These are phyloP conservation scores for Persicaria maculosa DNA, from an alignment of 148 eudicot genomes.

Conservation along the genomic window DNA sequence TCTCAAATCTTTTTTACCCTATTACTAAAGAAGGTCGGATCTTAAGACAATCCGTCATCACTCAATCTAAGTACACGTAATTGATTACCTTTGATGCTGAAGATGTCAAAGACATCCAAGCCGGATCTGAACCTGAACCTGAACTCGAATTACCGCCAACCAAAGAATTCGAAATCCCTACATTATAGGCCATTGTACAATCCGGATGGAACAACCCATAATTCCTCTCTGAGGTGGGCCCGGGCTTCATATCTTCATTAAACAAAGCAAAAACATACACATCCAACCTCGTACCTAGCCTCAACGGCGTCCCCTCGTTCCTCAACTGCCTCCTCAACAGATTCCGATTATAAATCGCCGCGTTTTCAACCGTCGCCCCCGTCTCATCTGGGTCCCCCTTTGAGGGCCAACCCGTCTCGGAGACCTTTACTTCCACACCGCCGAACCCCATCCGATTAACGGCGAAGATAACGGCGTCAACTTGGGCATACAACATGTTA, in stretches of 20 bases:
- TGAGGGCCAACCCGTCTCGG: constrained; percentile 93
- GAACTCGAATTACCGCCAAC: constrained; percentile 27
- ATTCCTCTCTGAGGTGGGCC: constrained; percentile 75
- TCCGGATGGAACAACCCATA: constrained; percentile 75
- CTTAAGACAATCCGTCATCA: neutral
- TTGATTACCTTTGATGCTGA: constrained; percentile 39
- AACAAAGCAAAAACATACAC: constrained; percentile 70
- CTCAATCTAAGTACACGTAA: too few relatives aligned
- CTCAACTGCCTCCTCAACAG: constrained; percentile 49
- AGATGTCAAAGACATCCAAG: constrained; percentile 54
- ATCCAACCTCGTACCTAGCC: constrained; percentile 48
- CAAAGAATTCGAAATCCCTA: constrained; percentile 35
- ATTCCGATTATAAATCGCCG: constrained; percentile 60
- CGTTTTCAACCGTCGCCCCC: constrained; percentile 56
- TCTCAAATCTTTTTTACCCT: neutral
- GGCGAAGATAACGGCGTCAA: constrained; percentile 65
- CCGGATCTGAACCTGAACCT: constrained; percentile 31
- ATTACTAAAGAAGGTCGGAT: neutral
- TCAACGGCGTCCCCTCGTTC: constrained; percentile 68
- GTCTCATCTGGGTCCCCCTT: constrained; percentile 52
- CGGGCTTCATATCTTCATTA: constrained; percentile 81
- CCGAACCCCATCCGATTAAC: constrained; percentile 47
- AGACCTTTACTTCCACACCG: constrained; percentile 59
- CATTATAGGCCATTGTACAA: constrained; percentile 62
- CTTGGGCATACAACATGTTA: constrained; percentile 84